Conservation (phyloP, 2,329 filamentous ascomycete genomes). For the Corinectria fuckeliana region DNA sequence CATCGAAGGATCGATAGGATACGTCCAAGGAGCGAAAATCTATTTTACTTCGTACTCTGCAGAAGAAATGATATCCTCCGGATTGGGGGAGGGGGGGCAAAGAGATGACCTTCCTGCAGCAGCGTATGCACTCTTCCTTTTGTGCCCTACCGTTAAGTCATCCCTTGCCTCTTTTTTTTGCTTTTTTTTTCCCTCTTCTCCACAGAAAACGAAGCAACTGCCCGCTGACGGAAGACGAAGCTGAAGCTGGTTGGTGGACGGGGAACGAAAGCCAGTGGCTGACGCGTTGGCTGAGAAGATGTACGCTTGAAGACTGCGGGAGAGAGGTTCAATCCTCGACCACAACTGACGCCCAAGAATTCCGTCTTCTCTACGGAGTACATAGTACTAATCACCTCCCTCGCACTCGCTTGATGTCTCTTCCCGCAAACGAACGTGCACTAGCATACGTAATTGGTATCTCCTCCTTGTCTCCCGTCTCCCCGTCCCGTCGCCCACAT, state of each 20-base stretch:
- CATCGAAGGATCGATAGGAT: neutral
- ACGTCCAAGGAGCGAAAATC: no score
- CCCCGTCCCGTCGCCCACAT: conserved; percentile 9
- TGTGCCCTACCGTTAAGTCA: neutral
- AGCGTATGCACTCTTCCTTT: neutral
- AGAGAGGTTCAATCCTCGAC: neutral
- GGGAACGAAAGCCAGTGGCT: conserved; percentile 6
- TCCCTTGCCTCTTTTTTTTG: neutral
- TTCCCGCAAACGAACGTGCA: neutral
- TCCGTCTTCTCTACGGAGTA: neutral
- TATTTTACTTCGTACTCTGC: no score
- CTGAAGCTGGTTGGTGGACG: neutral
- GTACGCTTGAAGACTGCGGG: neutral
- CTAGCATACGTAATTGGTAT: no score
- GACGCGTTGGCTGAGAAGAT: conserved; percentile 12
- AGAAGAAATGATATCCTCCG: no score
- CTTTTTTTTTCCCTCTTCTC: conserved; percentile 4
- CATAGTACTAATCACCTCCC: no score
- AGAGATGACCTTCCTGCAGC: neutral
- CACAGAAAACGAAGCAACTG: neutral
- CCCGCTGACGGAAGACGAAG: conserved; percentile 11
- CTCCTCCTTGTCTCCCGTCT: conserved; percentile 15
- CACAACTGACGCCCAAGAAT: neutral
- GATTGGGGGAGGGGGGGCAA: no score
- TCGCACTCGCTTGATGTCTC: neutral